These are phyloP conservation scores for Hymenoscyphus fraxineus DNA, from an alignment of 2,329 filamentous ascomycete species.

Conservation along the genomic window DNA sequence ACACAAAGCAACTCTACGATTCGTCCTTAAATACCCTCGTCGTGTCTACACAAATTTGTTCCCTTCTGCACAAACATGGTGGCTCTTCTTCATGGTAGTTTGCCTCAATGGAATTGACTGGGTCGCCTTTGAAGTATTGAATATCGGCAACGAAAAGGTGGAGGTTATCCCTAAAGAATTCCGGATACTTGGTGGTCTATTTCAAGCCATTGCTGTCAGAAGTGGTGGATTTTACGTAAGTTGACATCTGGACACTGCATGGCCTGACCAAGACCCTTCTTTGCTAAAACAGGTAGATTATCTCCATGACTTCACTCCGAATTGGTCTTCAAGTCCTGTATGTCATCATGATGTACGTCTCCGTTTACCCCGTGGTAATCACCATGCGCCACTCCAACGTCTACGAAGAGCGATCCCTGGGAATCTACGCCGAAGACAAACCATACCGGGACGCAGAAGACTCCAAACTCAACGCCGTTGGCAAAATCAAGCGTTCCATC, in stretches of 20 bases:
- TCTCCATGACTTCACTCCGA: slow-evolving; percentile 52
- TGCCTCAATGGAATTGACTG: slow-evolving; percentile 61
- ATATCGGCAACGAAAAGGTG: slow-evolving; percentile 57
- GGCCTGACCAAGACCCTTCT: neutral
- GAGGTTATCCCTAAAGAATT: slow-evolving; percentile 48
- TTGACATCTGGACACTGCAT: neutral
- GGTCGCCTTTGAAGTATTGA: slow-evolving; percentile 62
- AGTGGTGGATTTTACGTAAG: slow-evolving; percentile 62
- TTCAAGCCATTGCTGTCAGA: slow-evolving; percentile 61
- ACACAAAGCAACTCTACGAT: slow-evolving; percentile 49
- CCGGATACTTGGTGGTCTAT: slow-evolving; percentile 60
- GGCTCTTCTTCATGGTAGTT: slow-evolving; percentile 58
- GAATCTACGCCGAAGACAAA: slow-evolving; percentile 45
- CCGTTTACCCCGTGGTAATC: slow-evolving; percentile 59
- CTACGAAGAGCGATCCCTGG: slow-evolving; percentile 66
- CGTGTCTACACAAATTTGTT: slow-evolving; percentile 63
- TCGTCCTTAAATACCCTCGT: slow-evolving; percentile 53
- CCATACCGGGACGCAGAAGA: slow-evolving; percentile 1
- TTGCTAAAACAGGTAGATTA: slow-evolving; percentile 24
- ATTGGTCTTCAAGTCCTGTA: slow-evolving; percentile 59
- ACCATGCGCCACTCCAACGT: slow-evolving; percentile 67
- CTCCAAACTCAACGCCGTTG: slow-evolving; percentile 12
- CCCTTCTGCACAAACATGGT: slow-evolving; percentile 61
- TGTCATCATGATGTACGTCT: slow-evolving; percentile 65
- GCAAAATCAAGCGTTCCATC: slow-evolving; percentile 15